Conservation (phyloP, 2,329 filamentous ascomycete genomes). For the Fonsecaea monophora region DNA sequence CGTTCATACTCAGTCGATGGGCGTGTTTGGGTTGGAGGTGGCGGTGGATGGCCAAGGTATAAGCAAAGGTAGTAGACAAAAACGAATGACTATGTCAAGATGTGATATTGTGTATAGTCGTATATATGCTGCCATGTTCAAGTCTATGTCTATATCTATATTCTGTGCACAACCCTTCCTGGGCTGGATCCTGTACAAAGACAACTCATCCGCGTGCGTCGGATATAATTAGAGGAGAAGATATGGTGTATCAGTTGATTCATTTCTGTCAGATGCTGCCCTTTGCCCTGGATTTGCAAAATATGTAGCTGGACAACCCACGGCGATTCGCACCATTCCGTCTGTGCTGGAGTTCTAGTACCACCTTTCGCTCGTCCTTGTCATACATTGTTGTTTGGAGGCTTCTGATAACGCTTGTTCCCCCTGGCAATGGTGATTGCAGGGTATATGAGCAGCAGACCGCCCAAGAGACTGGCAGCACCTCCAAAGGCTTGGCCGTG, state of each 20-base stretch:
- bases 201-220: not conserved
- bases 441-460: slow-evolving; percentile 26
- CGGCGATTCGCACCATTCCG: not conserved
- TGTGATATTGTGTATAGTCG: not conserved
- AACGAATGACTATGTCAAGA: not conserved
- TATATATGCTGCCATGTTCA: not conserved
- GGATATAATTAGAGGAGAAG: not conserved
- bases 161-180: not conserved
- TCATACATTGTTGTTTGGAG: not conserved
- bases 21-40: slow-evolving; percentile 48
- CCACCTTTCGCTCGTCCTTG: not conserved
- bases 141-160: not conserved
- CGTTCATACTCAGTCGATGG: slow-evolving; percentile 46
- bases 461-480: slow-evolving; percentile 13
- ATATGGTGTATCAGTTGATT: not conserved
- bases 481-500: slow-evolving; percentile 21
- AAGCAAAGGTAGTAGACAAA: not conserved
- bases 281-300: not conserved
- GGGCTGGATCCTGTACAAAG: not conserved
- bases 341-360: not conserved
- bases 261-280: not conserved
- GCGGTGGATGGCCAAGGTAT: slow-evolving; percentile 49
- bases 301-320: not conserved
- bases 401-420: slow-evolving; percentile 13
- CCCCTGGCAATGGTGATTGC: slow-evolving; percentile 17